Percentiles rank a stretch among this genome's conserved stretches.
phyloP scores from a whole-genome alignment of 2,329 filamentous ascomycete species.

The Colletotrichum orchidophilum region DNA sequence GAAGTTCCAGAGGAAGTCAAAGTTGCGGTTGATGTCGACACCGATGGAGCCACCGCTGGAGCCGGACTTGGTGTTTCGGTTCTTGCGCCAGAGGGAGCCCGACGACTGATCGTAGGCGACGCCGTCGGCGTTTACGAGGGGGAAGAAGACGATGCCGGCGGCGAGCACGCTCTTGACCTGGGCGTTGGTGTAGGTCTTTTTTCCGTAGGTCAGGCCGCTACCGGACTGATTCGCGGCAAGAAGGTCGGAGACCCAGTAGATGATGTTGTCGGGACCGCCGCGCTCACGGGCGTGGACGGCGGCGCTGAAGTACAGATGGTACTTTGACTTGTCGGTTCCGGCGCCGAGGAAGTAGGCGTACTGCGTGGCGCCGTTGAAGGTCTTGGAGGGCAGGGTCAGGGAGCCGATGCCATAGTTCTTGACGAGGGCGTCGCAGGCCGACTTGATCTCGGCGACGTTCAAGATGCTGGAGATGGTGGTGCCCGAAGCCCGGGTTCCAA shows the following conservation, averaged over 20 bases:
- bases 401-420: constrained; percentile 51
- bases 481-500: constrained; percentile 38
- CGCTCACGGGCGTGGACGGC: constrained; percentile 68
- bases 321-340: constrained; percentile 37
- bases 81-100: constrained; percentile 64
- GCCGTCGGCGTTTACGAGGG: constrained; percentile 64
- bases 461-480: constrained; percentile 52
- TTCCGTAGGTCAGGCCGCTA: constrained; percentile 61
- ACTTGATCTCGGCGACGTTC: constrained; percentile 54
- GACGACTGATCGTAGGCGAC: constrained; percentile 60
- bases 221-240: constrained; percentile 60
- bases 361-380: constrained; percentile 50
- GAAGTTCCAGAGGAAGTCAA: constrained; percentile 67
- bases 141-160: constrained; percentile 62
- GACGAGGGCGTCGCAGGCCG: constrained; percentile 53
- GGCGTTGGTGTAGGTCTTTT: constrained; percentile 58
- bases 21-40: constrained; percentile 66
- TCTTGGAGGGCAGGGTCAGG: constrained; percentile 51
- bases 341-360: constrained; percentile 37
- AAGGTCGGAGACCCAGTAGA: constrained; percentile 68
- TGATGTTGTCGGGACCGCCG: constrained; percentile 62
- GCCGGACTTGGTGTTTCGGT: constrained; percentile 51
- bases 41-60: constrained; percentile 44
- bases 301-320: constrained; percentile 61
- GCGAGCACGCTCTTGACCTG: constrained; percentile 62